These are phyloP conservation scores for Oryza officinalis DNA, from an alignment of 176 grass and related monocot species.

Conservation along the genomic window DNA sequence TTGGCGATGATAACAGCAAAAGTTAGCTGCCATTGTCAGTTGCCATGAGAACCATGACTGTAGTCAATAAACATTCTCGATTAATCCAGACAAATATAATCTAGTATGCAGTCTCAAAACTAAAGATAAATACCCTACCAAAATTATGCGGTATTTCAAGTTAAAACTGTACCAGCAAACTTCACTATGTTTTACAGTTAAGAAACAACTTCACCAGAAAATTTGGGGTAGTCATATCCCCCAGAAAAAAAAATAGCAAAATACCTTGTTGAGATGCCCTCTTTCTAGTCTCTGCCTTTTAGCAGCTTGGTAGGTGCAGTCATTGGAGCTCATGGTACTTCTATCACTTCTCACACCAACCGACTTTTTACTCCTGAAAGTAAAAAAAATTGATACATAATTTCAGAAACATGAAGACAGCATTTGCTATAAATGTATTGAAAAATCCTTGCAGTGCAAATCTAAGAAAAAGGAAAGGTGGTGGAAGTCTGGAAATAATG, in stretches of 20 bases:
- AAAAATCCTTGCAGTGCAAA: neutral
- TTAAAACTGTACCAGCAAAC: neutral
- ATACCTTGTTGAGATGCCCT: constrained; percentile 82
- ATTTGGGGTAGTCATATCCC: neutral
- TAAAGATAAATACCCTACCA: neutral
- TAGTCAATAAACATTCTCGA: neutral
- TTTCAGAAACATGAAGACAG: constrained; percentile 11
- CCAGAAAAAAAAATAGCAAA: neutral
- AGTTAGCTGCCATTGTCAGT: neutral
- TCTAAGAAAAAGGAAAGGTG: neutral
- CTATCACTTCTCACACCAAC: constrained; percentile 52
- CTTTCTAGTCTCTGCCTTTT: constrained; percentile 96
- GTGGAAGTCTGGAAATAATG: neutral
- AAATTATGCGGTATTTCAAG: neutral
- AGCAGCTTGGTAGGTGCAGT: constrained; percentile 68
- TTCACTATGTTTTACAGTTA: neutral
- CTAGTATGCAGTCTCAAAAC: neutral
- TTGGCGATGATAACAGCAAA: neutral
- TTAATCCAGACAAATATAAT: neutral
- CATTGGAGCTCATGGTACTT: constrained; percentile 53
- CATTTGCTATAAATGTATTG: neutral
- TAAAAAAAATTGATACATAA: neutral
- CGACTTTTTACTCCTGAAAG: constrained; percentile 53
- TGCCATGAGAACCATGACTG: neutral
- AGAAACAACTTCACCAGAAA: neutral